Base-by-base conservation (phyloP, 805 yeast genomes). In the Yarrowia hollandica region DNA sequence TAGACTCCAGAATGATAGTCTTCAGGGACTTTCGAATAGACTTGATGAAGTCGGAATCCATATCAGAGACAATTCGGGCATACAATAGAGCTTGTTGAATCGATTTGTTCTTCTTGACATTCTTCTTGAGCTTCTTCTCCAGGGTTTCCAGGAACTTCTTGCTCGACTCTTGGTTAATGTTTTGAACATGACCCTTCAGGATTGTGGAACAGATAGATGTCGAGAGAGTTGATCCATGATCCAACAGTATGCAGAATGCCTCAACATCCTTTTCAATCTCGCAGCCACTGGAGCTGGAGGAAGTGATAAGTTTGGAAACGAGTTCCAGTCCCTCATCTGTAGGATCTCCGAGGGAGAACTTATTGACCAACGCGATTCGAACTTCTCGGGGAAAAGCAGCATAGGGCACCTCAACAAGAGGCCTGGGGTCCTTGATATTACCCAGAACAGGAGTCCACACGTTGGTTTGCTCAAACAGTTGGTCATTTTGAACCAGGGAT, bases 61-160 rank as follows among this genome's bases (percentile, higher is more conserved):
- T 39, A 15, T 31, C 38, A 22, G 55, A 30, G 16, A 33, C 55
- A 25, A 52, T 25, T 52, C 44, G 58, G n/a, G 58, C 58, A 15
- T 48, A 48, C 26, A 48, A 11, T 10, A 48, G 28, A 5, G 55
- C 55, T 26, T 48, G 55, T 39, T 31, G 39, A 22, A 48, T 48
- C 15, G 55, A 48, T 12, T 48, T 31, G 30, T 22, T 48, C 39
- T 48, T 48, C 39, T 48, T 48, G 22, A 48, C 39, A 21, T 33
- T 33, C 39, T 48, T 48, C 39, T 33, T 48, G 30, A 48, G 38
- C 22, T 33, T 48, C 39, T 48, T 48, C 39, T 33, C 55, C 38
- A 48, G 30, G 15, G 55, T 48, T 12, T 31, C 38, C 31, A 48
- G 19, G 16, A 48, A 48, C 55, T 48, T 30, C 22, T 48, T 48